These are phyloP conservation scores for Boechera stricta DNA, from an alignment of 345 rosid genomes.

Conservation along the genomic window DNA sequence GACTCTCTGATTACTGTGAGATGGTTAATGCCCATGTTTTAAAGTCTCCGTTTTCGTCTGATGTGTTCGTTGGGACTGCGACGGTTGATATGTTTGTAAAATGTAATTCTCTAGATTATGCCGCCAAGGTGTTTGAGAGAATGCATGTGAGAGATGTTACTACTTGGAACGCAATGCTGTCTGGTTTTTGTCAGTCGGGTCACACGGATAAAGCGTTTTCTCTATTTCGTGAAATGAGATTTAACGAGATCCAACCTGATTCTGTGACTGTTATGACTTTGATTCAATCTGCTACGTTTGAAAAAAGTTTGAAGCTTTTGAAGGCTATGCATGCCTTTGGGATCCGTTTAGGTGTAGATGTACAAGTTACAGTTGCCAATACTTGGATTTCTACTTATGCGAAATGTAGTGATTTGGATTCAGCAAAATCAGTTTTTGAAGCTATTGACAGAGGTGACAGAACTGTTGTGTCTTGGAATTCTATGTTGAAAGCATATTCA, in stretches of 20 bases:
- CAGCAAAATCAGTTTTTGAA: constrained; percentile 55
- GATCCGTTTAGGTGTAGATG: constrained; percentile 55
- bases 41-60: constrained; percentile 53
- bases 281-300: constrained; percentile 42
- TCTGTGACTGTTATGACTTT: constrained; percentile 62
- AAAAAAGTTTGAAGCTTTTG: constrained; percentile 39
- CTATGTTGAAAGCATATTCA: constrained; percentile 66
- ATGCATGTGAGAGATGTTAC: constrained; percentile 64
- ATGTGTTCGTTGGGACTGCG: constrained; percentile 59
- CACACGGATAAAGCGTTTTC: constrained; percentile 33
- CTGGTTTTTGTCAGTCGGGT: constrained; percentile 58
- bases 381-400: constrained; percentile 66
- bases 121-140: constrained; percentile 53
- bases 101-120: constrained; percentile 47
- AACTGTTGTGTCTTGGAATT: constrained; percentile 63
- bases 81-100: constrained; percentile 55
- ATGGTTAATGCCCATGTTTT: constrained; percentile 54
- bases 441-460: constrained; percentile 47
- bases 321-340: constrained; percentile 59
- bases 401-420: constrained; percentile 60
- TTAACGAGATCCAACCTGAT: constrained; percentile 52
- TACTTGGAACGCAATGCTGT: constrained; percentile 67
- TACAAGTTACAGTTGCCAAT: constrained; percentile 60
- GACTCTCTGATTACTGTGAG: constrained; percentile 46
- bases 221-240: constrained; percentile 57